Evolutionary conservation across 2,329 filamentous ascomycete species (phyloP), one percentile per base, ranked within the genome.

Genomic region (Pseudogymnoascus sp.): DNA sequence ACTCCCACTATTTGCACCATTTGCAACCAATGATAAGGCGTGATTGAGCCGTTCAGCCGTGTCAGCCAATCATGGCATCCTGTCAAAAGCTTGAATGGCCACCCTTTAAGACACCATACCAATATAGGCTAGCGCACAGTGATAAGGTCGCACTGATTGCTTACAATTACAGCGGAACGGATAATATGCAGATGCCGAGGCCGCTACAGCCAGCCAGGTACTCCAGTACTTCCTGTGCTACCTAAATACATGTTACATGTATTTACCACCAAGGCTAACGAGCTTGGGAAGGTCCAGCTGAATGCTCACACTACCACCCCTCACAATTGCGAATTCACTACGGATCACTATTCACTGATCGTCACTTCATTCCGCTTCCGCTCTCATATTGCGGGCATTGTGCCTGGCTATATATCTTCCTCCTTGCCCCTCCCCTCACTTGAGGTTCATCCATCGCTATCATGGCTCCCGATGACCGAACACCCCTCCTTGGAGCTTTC

Each of bases 401-500:
- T 20, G 47, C 47, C 25, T 33, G 11, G 30, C 30, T 53, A 12
- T 53, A 14, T 33, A 53, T 53, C n/a, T 4, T 18, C 47, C 5
- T 33, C 3, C 47, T 33, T 33, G 47, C 47, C 28, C 28, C 18
- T 28, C 33, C 28, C 15, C 18, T 53, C 28, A 33, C 9, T 3
- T 4, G 6, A 47, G 8, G 47, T 25, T 53, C 47, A 33, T 53
- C 47, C 33, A 53, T 12, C 33, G 28, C 47, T 33, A 68, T 68
- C 64, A 70, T 69, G 69, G 61, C 64, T 57, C 61, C 28, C 43
- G 64, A 67, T 57, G 70, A 90, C 76, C 78, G 77, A 61, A 88
- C 86, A 58, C 87, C 88, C 62, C 79, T 91, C 67, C 80, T 90
- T 64, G 79, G 84, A 68, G 85, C 82, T 59, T 82, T 89, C 62